phyloP scores from a whole-genome alignment of 805 yeast genomes.

The Suhomyces pyralidae region DNA sequence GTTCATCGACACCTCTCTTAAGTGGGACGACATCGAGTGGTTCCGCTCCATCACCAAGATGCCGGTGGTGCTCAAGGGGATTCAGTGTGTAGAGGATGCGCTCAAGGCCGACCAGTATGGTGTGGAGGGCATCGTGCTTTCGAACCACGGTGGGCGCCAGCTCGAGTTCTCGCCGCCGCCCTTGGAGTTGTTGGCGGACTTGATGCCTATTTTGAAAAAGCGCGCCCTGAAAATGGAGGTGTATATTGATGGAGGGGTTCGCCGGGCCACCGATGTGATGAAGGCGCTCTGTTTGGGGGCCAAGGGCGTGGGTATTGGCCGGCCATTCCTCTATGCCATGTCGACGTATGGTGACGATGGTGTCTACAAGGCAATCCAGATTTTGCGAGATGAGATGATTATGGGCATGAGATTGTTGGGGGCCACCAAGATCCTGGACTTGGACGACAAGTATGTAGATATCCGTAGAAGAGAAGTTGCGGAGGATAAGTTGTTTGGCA shows the following conservation, averaged over 20 bases:
- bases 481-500: constrained; percentile 51
- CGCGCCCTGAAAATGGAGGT: constrained; percentile 53
- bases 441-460: constrained; percentile 29
- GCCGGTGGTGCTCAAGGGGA: constrained; percentile 55
- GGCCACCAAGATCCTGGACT: constrained; percentile 42
- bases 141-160: constrained; percentile 77
- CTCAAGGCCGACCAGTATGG: constrained; percentile 56
- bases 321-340: constrained; percentile 76
- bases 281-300: constrained; percentile 80
- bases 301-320: constrained; percentile 69
- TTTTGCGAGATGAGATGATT: constrained; percentile 57
- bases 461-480: constrained; percentile 41
- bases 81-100: constrained; percentile 66
- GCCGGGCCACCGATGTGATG: constrained; percentile 73
- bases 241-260: constrained; percentile 72
- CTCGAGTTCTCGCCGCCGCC: constrained; percentile 62
- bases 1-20: constrained; percentile 42
- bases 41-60: constrained; percentile 35
- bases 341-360: constrained; percentile 79
- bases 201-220: constrained; percentile 43
- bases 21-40: constrained; percentile 41
- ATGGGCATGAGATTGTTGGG: constrained; percentile 69
- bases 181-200: constrained; percentile 57
- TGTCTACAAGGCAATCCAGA: constrained; percentile 59
- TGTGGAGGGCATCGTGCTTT: constrained; percentile 60